A percentile compares a stretch with the other conserved stretches of the same genome.
phyloP scores from a whole-genome alignment of 2,329 filamentous ascomycete genomes.

The Neonectria sp. region DNA sequence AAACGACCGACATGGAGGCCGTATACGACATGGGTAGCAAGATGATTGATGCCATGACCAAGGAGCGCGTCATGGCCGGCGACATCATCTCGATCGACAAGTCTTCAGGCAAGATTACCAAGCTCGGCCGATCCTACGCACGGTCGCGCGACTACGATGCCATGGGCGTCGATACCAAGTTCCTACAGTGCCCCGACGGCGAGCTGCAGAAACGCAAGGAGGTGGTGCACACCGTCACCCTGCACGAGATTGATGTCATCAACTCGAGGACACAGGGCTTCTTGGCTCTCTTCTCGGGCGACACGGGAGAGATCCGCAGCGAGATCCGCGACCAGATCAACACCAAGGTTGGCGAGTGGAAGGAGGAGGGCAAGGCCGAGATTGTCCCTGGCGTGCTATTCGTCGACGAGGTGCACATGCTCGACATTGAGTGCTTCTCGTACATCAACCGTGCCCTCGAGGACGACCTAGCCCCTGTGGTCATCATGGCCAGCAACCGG shows the following conservation, averaged over 20 bases:
- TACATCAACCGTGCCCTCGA: conserved; percentile 98
- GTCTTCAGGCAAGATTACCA: conserved; percentile 97
- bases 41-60: conserved; percentile 99
- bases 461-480: conserved; percentile 93
- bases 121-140: conserved; percentile 94
- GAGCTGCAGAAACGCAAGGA: conserved; percentile 98
- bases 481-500: conserved; percentile 99
- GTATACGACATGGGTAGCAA: conserved; percentile 99
- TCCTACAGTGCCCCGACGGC: conserved; percentile 96
- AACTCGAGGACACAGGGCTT: conserved; percentile 99
- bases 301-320: conserved; percentile 97
- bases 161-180: conserved; percentile 98
- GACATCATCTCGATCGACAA: conserved; percentile 99
- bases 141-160: conserved; percentile 98
- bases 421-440: conserved; percentile 99
- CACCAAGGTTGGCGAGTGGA: conserved; percentile 99
- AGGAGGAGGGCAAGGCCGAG: conserved; percentile 98
- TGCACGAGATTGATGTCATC: conserved; percentile 99
- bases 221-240: conserved; percentile 94
- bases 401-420: conserved; percentile 99
- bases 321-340: conserved; percentile 99
- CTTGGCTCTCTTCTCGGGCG: conserved; percentile 95
- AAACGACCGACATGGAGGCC: conserved; percentile 99
- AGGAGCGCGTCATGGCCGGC: conserved; percentile 98
- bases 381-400: conserved; percentile 98